phyloP scores from a whole-genome alignment of 2,329 filamentous ascomycete species.

The Aschersonia sp. region DNA sequence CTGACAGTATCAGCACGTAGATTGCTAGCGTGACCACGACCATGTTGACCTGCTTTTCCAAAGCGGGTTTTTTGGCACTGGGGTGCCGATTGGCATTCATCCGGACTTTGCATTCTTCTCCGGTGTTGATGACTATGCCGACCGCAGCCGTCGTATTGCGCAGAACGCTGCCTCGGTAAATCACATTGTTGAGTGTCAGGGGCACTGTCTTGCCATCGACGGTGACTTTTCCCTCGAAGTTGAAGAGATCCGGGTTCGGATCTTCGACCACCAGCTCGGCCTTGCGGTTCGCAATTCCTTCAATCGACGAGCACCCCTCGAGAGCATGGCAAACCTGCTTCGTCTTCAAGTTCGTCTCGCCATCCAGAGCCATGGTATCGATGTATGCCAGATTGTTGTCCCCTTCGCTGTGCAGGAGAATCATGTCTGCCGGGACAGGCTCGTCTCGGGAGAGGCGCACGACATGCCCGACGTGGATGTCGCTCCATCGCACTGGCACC shows the following conservation, averaged over 20 bases:
- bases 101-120: constrained; percentile 81
- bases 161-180: constrained; percentile 75
- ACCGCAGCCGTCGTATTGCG: constrained; percentile 63
- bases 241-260: constrained; percentile 64
- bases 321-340: constrained; percentile 53
- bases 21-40: constrained; percentile 70
- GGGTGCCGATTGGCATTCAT: constrained; percentile 89
- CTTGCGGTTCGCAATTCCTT: constrained; percentile 34
- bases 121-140: constrained; percentile 75
- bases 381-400: constrained; percentile 70
- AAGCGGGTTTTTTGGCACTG: constrained; percentile 64
- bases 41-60: constrained; percentile 64
- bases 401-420: constrained; percentile 63
- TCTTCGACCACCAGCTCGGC: constrained; percentile 61
- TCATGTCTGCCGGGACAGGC: constrained; percentile 67
- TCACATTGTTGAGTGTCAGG: constrained; percentile 65
- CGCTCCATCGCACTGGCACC: constrained; percentile 30
- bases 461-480: constrained; percentile 35
- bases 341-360: constrained; percentile 69
- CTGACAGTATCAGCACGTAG: constrained; percentile 64
- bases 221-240: constrained; percentile 56
- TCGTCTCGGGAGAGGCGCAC: constrained; percentile 51
- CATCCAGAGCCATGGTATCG: constrained; percentile 73
- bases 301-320: constrained; percentile 39
- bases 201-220: constrained; percentile 45